phyloP scores from a whole-genome alignment of 352 stramenopile genomes.

The Heterotrichella gracilis region DNA sequence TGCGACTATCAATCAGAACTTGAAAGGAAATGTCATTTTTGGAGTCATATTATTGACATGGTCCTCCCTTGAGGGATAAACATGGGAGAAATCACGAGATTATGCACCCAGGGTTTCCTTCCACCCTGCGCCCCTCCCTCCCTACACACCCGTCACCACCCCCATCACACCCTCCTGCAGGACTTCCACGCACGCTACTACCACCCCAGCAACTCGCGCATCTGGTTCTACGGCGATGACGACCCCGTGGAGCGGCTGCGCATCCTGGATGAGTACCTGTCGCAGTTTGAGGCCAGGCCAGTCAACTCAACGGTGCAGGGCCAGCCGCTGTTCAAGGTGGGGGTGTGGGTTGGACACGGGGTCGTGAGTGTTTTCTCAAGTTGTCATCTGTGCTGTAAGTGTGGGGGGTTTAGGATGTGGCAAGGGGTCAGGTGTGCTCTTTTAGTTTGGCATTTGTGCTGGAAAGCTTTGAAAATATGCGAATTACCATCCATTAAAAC shows the following conservation, averaged over 20 bases:
- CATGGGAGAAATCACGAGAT: too few species aligned
- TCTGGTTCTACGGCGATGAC: slow-evolving; percentile 46
- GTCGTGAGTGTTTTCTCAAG: background rate
- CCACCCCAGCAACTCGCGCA: slow-evolving; percentile 45
- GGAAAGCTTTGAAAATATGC: too few species aligned
- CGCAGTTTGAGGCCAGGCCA: background rate
- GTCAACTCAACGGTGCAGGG: background rate
- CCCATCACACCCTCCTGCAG: slow-evolving; percentile 35
- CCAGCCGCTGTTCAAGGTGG: background rate
- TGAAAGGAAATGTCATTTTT: too few species aligned
- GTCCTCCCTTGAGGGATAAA: too few species aligned
- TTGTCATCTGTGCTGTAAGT: background rate
- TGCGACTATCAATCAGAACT: too few species aligned
- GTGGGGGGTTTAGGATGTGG: background rate
- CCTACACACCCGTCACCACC: slow-evolving; percentile 31
- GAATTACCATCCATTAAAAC: too few species aligned
- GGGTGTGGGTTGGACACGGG: background rate
- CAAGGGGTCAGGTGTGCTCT: background rate
- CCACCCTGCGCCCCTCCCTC: slow-evolving; percentile 37
- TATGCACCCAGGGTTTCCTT: slow-evolving; percentile 15
- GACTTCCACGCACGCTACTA: slow-evolving; percentile 42
- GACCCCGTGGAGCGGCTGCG: slow-evolving; percentile 12
- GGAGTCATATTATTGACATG: too few species aligned
- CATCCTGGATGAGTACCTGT: slow-evolving; percentile 12
- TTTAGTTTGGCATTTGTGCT: background rate